phyloP scores from a whole-genome alignment of 1,284 basidiomycete genomes.

The Moniliophthora roreri region DNA sequence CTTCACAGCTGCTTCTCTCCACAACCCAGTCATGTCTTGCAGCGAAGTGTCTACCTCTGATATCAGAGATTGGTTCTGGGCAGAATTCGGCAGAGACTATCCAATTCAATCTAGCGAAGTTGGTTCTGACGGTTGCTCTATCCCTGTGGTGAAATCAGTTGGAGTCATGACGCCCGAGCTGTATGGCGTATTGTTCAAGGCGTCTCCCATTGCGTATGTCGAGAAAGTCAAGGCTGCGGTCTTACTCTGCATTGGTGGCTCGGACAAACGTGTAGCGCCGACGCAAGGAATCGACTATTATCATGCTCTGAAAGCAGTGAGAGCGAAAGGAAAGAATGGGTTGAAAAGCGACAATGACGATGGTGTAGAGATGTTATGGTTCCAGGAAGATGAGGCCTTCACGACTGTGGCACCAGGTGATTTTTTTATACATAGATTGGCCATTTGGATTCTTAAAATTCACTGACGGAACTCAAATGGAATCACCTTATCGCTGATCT shows the following conservation, averaged over 20 bases:
- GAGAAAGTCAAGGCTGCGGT: constrained; percentile 53
- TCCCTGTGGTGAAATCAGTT: constrained; percentile 17
- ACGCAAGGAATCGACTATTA: constrained; percentile 65
- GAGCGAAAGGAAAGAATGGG: constrained; percentile 22
- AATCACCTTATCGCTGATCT: too few species aligned
- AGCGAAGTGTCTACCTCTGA: constrained; percentile 59
- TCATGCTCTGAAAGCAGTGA: constrained; percentile 55
- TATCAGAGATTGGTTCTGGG: constrained; percentile 73
- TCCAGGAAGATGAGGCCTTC: constrained; percentile 60
- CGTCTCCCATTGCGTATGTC: constrained; percentile 61
- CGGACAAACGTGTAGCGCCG: constrained; percentile 64
- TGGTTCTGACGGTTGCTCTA: constrained; percentile 7
- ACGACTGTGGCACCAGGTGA: too few species aligned
- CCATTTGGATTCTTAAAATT: too few species aligned
- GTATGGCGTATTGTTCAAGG: constrained; percentile 44
- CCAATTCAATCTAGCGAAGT: constrained; percentile 33
- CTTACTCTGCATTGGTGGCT: constrained; percentile 57
- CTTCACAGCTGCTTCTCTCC: constrained; percentile 61
- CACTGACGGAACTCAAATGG: too few species aligned
- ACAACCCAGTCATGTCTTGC: constrained; percentile 70
- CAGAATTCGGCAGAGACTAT: constrained; percentile 55
- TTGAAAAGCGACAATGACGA: background rate
- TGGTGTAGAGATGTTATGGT: constrained; percentile 60
- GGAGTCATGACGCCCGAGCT: constrained; percentile 43
- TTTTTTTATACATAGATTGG: too few species aligned